phyloP scores from a whole-genome alignment of 768 basidiomycete species.

The Leccinum obscurum region DNA sequence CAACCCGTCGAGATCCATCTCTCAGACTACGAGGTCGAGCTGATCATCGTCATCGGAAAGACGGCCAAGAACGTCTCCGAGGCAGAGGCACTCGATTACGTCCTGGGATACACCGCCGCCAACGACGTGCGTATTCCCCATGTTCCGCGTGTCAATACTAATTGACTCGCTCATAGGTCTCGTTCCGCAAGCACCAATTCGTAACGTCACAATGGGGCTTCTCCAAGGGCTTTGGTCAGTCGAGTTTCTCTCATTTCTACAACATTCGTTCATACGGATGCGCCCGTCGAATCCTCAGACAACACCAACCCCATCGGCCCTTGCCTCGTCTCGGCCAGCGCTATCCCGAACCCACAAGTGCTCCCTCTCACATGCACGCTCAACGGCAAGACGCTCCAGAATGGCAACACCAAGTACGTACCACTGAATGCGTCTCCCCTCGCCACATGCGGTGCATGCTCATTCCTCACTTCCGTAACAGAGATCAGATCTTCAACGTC shows the following conservation, averaged over 20 bases:
- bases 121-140: conserved; percentile 58
- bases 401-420: conserved; percentile 71
- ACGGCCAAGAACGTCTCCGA: conserved; percentile 77
- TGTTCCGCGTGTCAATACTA: too few species aligned
- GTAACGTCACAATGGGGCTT: conserved; percentile 85
- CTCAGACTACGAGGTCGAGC: conserved; percentile 82
- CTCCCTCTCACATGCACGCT: conserved; percentile 61
- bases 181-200: conserved; percentile 82
- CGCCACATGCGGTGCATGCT: background rate
- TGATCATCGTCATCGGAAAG: conserved; percentile 83
- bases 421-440: background rate
- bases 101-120: conserved; percentile 78
- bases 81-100: conserved; percentile 80
- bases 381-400: conserved; percentile 69
- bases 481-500: conserved; percentile 80
- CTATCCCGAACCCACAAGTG: conserved; percentile 65
- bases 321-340: conserved; percentile 66
- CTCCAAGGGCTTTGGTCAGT: conserved; percentile 81
- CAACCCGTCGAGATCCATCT: conserved; percentile 71
- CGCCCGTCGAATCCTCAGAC: conserved; percentile 14
- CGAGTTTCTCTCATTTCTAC: background rate
- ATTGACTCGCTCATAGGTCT: conserved; percentile 40
- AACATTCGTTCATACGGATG: background rate
- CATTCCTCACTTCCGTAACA: conserved; percentile 27
- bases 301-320: conserved; percentile 71